phyloP scores from a whole-genome alignment of 2,329 filamentous ascomycete species.

The Penicillium glabrum region DNA sequence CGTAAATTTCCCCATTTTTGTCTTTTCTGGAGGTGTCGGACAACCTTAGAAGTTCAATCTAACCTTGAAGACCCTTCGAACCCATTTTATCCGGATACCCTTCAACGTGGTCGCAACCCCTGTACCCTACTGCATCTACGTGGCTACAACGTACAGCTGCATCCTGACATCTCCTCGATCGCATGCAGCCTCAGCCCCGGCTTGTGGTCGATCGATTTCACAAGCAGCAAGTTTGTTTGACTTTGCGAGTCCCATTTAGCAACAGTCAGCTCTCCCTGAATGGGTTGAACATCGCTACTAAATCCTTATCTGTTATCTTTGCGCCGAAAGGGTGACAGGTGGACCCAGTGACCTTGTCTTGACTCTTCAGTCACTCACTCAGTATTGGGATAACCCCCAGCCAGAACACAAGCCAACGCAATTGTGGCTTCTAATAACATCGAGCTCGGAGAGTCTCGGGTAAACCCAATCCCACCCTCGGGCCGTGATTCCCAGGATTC shows the following conservation, averaged over 20 bases:
- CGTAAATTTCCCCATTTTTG: not conserved
- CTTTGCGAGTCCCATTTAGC: not conserved
- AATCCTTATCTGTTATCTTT: conserved; percentile 3
- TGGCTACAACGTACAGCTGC: conserved; percentile 7
- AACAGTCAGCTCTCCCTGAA: not conserved
- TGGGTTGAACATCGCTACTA: not conserved
- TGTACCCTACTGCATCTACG: conserved; percentile 3
- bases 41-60: not conserved
- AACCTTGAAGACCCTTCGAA: not conserved
- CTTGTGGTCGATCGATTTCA: not conserved
- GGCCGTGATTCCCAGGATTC: conserved; percentile 39
- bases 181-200: conserved; percentile 6
- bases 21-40: not conserved
- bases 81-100: not conserved
- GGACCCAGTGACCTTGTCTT: not conserved
- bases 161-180: not conserved
- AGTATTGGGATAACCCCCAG: not conserved
- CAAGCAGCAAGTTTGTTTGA: not conserved
- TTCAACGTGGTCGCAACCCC: not conserved
- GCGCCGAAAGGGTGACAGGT: not conserved
- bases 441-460: conserved; percentile 24
- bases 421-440: conserved; percentile 34
- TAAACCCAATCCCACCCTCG: conserved; percentile 33
- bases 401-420: conserved; percentile 10
- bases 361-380: not conserved